Evolutionary conservation across 169 alveolate species (phyloP), one percentile per base, ranked within the genome.

Genomic region (Plasmodium vinckei): DNA sequence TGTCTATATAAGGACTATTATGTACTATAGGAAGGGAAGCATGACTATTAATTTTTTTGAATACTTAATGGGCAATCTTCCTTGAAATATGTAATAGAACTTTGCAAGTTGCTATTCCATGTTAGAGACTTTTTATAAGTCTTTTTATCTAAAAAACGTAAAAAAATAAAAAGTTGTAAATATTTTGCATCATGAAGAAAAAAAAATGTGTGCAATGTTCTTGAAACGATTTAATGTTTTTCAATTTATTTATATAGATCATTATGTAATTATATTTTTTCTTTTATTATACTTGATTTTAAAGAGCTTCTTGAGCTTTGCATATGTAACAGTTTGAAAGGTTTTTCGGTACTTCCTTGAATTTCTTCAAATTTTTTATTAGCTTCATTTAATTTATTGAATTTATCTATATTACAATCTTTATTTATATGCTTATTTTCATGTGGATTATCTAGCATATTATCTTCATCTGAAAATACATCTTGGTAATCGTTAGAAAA

Each of bases 51-150:
- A 33, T 33, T 33, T 33, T 33, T 33, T 33, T 33, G 42, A 7
- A 33, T 6, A 4, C 7, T 33, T 27, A 67, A 68, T 42, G 90
- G 90, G 27, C 77, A 82, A 59, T 82, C 90, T 70, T 61, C 90
- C 71, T 67, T 82, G 56, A 70, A 82, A 47, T 82, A 82, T n/a
- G 90, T 67, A 60, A 82, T 51, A 4, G 90, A 67, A 51, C 90
- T 65, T 33, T 82, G 90, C 12, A 82, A 59, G 15, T 82, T 82
- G 72, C 84, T 82, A 57, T 82, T 82, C 90, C 90, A 82, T 59
- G 90, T 82, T 82, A 82, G 51, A 47, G 90, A 82, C 46, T 82
- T 82, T 49, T 82, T 82, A 56, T 67, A 82, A 15, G 79, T 82
- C 27, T 42, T 82, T 57, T 67, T 65, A 6, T 65, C 90, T 82